Evolutionary conservation across 345 rosid species (phyloP).

Genomic region (Combretum micranthum): DNA sequence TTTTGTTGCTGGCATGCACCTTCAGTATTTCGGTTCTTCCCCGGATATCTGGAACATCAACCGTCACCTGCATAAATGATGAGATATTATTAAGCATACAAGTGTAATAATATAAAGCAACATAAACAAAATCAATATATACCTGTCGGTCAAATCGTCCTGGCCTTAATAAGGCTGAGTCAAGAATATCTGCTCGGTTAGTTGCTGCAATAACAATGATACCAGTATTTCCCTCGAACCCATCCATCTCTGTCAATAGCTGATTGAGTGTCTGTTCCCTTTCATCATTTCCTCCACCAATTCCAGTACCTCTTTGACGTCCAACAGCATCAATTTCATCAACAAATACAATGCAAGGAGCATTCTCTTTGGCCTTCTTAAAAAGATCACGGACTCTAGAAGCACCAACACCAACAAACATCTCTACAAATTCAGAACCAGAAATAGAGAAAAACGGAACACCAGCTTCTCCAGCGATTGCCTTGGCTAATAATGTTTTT

Average conservation of each 20-base stretch:
- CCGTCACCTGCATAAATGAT: slow-evolving; percentile 50
- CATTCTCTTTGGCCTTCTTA: slow-evolving; percentile 91
- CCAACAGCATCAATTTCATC: slow-evolving; percentile 99
- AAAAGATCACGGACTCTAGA: slow-evolving; percentile 93
- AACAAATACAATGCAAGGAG: slow-evolving; percentile 96
- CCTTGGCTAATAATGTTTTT: slow-evolving; percentile 97
- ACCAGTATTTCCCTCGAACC: slow-evolving; percentile 95
- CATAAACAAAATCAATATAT: background rate
- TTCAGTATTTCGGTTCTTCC: slow-evolving; percentile 91
- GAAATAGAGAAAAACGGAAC: slow-evolving; percentile 94
- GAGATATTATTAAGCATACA: background rate
- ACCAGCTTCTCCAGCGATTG: slow-evolving; percentile 99
- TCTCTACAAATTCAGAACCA: slow-evolving; percentile 98
- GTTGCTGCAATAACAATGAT: slow-evolving; percentile 91
- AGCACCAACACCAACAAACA: slow-evolving; percentile 99
- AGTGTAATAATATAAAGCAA: background rate
- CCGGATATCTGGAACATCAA: slow-evolving; percentile 85
- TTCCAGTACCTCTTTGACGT: slow-evolving; percentile 89
- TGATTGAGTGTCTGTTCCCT: slow-evolving; percentile 97
- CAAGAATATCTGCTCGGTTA: slow-evolving; percentile 89
- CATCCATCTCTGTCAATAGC: slow-evolving; percentile 97
- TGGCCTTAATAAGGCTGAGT: slow-evolving; percentile 87
- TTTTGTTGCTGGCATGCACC: slow-evolving; percentile 87
- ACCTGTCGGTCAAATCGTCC: slow-evolving; percentile 98
- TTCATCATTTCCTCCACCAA: slow-evolving; percentile 98